A percentile compares a stretch with the other conserved stretches of the same genome.
Conservation (phyloP, 1,284 basidiomycete species). For the Exobasidium rhododendri region DNA sequence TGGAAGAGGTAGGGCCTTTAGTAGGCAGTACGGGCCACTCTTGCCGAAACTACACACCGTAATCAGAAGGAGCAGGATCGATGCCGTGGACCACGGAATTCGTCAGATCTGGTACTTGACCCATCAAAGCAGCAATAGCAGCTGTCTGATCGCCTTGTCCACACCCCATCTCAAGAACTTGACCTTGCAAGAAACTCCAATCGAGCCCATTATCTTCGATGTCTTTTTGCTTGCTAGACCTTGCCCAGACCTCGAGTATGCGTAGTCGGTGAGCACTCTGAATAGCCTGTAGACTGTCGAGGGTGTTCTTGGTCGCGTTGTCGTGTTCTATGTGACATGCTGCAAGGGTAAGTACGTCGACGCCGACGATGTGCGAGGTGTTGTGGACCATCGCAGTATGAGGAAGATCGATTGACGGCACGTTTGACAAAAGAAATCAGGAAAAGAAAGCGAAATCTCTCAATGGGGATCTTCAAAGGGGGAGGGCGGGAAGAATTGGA, state of each 20-base stretch:
- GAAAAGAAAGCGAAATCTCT: no score
- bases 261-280: constrained; percentile 1
- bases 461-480: no score
- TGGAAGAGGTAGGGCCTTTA: no score
- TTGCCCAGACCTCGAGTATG: background rate
- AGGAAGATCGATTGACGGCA: no score
- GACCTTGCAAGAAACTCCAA: background rate
- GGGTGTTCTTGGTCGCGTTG: background rate
- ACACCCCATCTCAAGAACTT: background rate
- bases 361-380: background rate
- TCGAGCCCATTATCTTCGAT: background rate
- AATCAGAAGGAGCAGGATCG: constrained; percentile 3
- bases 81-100: background rate
- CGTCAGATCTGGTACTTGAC: background rate
- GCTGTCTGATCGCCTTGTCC: constrained; percentile 8
- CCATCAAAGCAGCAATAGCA: constrained; percentile 5
- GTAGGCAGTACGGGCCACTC: no score
- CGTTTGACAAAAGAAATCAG: no score
- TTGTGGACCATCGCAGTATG: no score
- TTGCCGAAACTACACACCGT: no score
- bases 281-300: background rate
- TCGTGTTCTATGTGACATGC: background rate
- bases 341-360: background rate
- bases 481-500: no score
- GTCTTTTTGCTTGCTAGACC: background rate